Conservation (phyloP, 2,329 filamentous ascomycete genomes). For the Penicillium polonicum region DNA sequence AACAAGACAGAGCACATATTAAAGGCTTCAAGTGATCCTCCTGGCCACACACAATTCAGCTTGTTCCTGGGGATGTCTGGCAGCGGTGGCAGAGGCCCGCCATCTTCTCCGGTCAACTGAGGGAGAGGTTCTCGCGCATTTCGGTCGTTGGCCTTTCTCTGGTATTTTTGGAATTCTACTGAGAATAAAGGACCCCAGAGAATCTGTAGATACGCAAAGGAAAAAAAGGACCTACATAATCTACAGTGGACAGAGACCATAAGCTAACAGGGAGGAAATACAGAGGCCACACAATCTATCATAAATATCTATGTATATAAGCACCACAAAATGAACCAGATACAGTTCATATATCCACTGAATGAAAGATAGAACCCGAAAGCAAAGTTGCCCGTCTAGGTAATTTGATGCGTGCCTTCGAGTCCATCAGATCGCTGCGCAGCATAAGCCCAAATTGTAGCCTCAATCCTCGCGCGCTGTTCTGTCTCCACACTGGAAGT, state of each 20-base stretch:
- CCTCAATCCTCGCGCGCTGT: constrained; percentile 7
- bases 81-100: too few relatives aligned
- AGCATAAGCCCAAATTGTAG: constrained; percentile 1
- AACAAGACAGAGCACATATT: too few relatives aligned
- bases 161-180: background rate
- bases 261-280: background rate
- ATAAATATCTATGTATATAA: background rate
- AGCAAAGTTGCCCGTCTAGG: background rate
- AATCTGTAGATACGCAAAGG: background rate
- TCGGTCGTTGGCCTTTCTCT: background rate
- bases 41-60: too few relatives aligned
- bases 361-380: too few relatives aligned
- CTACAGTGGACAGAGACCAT: background rate
- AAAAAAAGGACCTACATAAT: background rate
- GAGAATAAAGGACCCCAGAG: too few relatives aligned
- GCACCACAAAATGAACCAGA: too few relatives aligned
- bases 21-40: too few relatives aligned
- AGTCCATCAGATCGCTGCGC: background rate
- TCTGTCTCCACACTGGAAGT: background rate
- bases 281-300: background rate
- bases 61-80: too few relatives aligned
- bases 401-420: background rate
- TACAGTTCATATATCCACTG: background rate
- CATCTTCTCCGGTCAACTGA: too few relatives aligned
- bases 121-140: background rate